Evolutionary conservation across 345 rosid genomes (phyloP), one percentile per base, ranked within the genome.

Genomic region (Draba incana): DNA sequence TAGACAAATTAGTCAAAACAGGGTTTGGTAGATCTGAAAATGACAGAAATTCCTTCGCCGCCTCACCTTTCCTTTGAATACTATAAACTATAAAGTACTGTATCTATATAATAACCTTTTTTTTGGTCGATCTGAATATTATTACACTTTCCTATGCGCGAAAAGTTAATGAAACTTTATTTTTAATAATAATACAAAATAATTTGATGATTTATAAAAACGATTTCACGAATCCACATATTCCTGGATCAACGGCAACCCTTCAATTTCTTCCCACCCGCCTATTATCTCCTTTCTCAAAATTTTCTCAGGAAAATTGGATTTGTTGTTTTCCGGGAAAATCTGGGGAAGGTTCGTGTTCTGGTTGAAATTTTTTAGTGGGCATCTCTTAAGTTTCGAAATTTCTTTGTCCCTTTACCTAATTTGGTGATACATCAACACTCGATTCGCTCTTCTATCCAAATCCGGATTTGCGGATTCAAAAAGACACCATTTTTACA

Each of bases 181-280:
- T 13, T 13, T 12, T 9, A 24, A 23, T 3, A n/a, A n/a, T n/a
- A n/a, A n/a, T n/a, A n/a, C n/a, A n/a, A n/a, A n/a, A n/a, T n/a
- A 28, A 11, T 8, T 38, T 16, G 15, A 37, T 49, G 7, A 6
- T 39, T 42, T 42, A 28, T 28, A 28, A 28, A 11, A 7, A 13
- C 24, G 45, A 67, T 62, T 46, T 23, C 14, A 64, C 57, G 67
- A 66, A 77, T 75, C 85, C 88, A 79, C 81, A 72, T 47, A 67
- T 67, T 81, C 62, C 74, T 62, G 71, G 50, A 68, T 75, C 78
- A 68, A 78, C 80, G 75, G 80, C 78, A 75, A 15, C 82, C 84
- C 78, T 84, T 75, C 80, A 52, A 69, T 20, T 64, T 67, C 69
- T 66, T 73, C 70, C 44, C 63, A 59, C 59, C 62, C 72, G 71